Conservation (phyloP, 2,329 filamentous ascomycete genomes). For the Periglandula ipomoeae region DNA sequence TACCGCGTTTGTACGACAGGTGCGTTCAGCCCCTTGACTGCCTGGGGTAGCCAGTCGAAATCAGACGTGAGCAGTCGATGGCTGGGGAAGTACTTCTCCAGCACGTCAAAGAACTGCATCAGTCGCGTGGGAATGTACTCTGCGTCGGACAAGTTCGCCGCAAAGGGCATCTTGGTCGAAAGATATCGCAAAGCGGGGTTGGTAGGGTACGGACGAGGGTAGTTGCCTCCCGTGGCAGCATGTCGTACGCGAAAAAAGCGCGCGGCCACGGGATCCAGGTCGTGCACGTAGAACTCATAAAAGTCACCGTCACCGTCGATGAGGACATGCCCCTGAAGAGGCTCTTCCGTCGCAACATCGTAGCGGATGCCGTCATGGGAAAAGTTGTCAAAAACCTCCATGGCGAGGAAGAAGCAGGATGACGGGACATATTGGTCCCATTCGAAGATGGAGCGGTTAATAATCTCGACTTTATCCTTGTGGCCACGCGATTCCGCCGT, state of each 20-base stretch:
- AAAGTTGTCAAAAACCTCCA: constrained; percentile 99
- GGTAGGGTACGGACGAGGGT: constrained; percentile 51
- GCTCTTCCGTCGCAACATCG: constrained; percentile 68
- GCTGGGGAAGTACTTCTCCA: constrained; percentile 79
- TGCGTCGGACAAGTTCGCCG: constrained; percentile 66
- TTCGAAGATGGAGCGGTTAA: constrained; percentile 91
- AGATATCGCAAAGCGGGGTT: constrained; percentile 51
- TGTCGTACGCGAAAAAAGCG: constrained; percentile 80
- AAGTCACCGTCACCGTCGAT: constrained; percentile 82
- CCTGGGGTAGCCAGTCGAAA: constrained; percentile 78
- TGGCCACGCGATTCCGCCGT: constrained; percentile 66
- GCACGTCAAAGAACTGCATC: constrained; percentile 93
- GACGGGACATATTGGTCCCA: constrained; percentile 83
- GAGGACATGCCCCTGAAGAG: constrained; percentile 81
- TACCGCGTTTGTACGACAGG: constrained; percentile 96
- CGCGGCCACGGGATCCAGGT: constrained; percentile 71
- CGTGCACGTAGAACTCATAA: constrained; percentile 81
- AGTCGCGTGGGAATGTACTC: constrained; percentile 93
- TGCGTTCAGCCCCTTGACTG: constrained; percentile 76
- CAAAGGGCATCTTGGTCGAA: constrained; percentile 56
- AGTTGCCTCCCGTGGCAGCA: constrained; percentile 57
- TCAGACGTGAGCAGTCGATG: constrained; percentile 86
- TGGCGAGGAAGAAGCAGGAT: constrained; percentile 93
- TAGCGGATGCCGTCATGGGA: constrained; percentile 92
- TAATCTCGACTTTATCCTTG: constrained; percentile 78